A percentile compares a stretch with the other conserved stretches of the same genome.
phyloP scores from a whole-genome alignment of 1,284 basidiomycete species.

The Inonotus hispidus region DNA sequence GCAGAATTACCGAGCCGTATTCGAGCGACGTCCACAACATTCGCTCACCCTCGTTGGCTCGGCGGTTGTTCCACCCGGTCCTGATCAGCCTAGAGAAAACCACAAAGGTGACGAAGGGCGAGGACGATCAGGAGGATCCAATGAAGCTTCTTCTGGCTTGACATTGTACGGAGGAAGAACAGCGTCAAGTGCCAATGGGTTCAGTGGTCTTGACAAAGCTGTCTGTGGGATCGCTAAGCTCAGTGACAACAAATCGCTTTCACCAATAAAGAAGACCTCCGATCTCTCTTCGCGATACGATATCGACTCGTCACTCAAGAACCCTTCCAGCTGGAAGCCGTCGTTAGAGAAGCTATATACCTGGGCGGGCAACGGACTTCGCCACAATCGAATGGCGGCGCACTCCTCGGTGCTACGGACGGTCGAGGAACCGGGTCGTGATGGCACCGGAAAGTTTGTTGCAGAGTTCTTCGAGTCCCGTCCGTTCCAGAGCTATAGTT shows the following conservation, averaged over 20 bases:
- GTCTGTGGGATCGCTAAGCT: neutral
- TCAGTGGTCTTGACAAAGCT: neutral
- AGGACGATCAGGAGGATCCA: neutral
- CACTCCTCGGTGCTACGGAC: neutral
- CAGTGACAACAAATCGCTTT: conserved; percentile 8
- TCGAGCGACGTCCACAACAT: conserved; percentile 27
- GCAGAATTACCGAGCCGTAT: conserved; percentile 72
- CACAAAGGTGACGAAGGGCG: neutral
- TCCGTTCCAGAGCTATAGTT: conserved; percentile 3
- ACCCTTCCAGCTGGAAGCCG: conserved; percentile 30
- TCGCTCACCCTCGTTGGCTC: conserved; percentile 2
- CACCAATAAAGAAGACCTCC: conserved; percentile 27
- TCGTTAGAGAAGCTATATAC: conserved; percentile 3
- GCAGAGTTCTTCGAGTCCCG: conserved; percentile 1
- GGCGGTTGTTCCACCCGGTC: conserved; percentile 6
- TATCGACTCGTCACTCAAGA: conserved; percentile 45
- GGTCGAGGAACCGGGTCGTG: neutral
- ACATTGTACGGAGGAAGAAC: neutral
- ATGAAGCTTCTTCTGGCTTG: neutral
- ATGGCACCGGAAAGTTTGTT: neutral
- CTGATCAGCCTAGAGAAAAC: neutral
- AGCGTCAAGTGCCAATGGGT: neutral
- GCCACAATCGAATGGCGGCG: neutral
- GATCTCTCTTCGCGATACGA: conserved; percentile 50
- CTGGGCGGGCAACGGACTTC: conserved; percentile 13